These are phyloP conservation scores for Ceratocystis variospora DNA, from an alignment of 2,329 filamentous ascomycete genomes.

Conservation along the genomic window DNA sequence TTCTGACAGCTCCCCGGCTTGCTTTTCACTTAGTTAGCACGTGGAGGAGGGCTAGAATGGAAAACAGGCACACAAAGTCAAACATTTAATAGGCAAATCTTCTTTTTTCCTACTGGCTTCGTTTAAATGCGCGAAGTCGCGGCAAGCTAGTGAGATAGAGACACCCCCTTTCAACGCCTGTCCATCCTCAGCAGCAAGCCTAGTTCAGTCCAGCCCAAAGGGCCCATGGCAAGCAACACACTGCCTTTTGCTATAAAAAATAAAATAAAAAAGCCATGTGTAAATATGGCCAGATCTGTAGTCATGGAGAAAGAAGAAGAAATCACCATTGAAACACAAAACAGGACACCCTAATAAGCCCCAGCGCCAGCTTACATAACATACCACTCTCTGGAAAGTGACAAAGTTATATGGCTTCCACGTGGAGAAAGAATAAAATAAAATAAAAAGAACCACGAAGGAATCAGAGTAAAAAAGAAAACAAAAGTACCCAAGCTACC, in stretches of 20 bases:
- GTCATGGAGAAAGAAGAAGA: background rate
- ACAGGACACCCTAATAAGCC: background rate
- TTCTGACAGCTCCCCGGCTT: slow-evolving; percentile 1
- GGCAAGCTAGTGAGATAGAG: background rate
- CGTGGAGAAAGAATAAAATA: background rate
- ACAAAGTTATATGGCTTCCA: slow-evolving; percentile 1
- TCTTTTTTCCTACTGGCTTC: too few species aligned
- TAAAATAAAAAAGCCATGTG: background rate
- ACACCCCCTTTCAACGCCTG: background rate
- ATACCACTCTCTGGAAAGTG: background rate
- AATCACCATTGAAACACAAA: background rate
- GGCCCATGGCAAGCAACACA: background rate
- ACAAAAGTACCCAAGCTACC: background rate
- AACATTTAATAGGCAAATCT: background rate
- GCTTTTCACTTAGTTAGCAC: background rate
- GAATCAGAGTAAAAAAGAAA: background rate
- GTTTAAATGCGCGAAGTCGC: background rate
- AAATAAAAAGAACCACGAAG: background rate
- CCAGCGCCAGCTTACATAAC: background rate
- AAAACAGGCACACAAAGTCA: background rate
- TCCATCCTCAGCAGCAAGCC: background rate
- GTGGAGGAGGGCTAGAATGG: background rate
- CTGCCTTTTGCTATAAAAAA: background rate
- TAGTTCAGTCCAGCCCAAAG: background rate
- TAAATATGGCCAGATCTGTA: background rate